phyloP scores from a whole-genome alignment of 2,329 filamentous ascomycete species.

The Dothistroma septosporum region DNA sequence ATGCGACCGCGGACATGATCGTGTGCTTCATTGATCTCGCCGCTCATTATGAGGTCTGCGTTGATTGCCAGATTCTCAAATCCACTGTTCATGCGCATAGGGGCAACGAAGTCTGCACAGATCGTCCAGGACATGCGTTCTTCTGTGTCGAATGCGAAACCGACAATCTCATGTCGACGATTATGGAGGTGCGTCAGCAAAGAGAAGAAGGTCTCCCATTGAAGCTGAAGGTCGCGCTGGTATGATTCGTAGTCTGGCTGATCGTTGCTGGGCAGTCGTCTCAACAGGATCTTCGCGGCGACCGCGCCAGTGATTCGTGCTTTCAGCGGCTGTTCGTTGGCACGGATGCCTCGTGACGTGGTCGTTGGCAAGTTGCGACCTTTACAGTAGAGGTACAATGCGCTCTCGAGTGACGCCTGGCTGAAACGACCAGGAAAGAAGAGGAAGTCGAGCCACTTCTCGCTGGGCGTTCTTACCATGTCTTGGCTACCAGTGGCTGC shows the following conservation, averaged over 20 bases:
- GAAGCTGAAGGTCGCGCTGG: conserved; percentile 66
- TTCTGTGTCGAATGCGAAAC: conserved; percentile 68
- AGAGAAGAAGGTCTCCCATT: conserved; percentile 88
- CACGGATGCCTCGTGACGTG: conserved; percentile 39
- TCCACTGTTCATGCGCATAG: conserved; percentile 72
- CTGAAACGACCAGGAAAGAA: conserved; percentile 81
- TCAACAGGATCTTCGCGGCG: conserved; percentile 63
- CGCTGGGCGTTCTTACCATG: conserved; percentile 39
- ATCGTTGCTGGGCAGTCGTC: conserved; percentile 54
- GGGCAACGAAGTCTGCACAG: conserved; percentile 74
- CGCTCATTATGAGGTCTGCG: conserved; percentile 21
- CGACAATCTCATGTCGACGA: conserved; percentile 75
- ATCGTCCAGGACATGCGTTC: conserved; percentile 77
- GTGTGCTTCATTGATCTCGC: background rate
- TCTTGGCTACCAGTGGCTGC: conserved; percentile 30
- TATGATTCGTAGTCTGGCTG: conserved; percentile 73
- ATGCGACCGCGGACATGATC: conserved; percentile 20
- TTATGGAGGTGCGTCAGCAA: conserved; percentile 82
- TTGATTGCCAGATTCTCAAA: conserved; percentile 76
- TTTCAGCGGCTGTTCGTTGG: conserved; percentile 57
- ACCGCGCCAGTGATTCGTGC: conserved; percentile 73
- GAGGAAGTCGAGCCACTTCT: conserved; percentile 82
- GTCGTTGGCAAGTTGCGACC: conserved; percentile 46
- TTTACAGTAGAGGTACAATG: conserved; percentile 74
- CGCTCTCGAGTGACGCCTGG: conserved; percentile 73